A percentile compares a stretch with the other conserved stretches of the same genome.
Conservation (phyloP, 1,139 yeast genomes). For the Ogataea hybrid region DNA sequence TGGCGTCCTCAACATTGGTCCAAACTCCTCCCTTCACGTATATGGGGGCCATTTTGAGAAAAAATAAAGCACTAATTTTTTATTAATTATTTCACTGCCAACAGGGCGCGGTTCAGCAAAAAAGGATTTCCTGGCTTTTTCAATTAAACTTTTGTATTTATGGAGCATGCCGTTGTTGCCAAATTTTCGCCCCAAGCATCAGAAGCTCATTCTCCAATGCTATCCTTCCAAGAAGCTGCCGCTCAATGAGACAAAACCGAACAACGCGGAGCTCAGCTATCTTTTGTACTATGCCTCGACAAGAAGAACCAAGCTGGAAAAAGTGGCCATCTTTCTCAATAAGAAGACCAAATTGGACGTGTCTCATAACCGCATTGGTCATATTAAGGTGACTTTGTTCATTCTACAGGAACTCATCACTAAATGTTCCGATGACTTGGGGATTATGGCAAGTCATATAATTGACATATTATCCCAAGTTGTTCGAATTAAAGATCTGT, state of each 20-base stretch:
- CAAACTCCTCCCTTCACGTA: conserved; percentile 88
- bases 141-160: neutral
- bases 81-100: conserved; percentile 1
- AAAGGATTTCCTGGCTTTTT: conserved; percentile 11
- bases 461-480: conserved; percentile 46
- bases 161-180: conserved; percentile 20
- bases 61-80: neutral
- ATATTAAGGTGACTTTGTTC: conserved; percentile 76
- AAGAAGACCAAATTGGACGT: conserved; percentile 66
- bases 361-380: conserved; percentile 64
- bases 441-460: conserved; percentile 69
- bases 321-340: conserved; percentile 71
- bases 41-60: conserved; percentile 48
- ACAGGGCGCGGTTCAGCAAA: conserved; percentile 7
- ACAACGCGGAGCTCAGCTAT: conserved; percentile 86
- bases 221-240: conserved; percentile 75
- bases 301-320: conserved; percentile 81
- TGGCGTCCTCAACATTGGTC: conserved; percentile 91
- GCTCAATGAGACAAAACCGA: conserved; percentile 79
- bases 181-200: conserved; percentile 65
- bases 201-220: conserved; percentile 83
- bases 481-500: conserved; percentile 50
- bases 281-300: conserved; percentile 90
- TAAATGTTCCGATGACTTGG: conserved; percentile 78
- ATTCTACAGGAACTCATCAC: conserved; percentile 68